Evolutionary conservation across 768 basidiomycete species (phyloP).

Genomic region (Asterophora lycoperdoides): DNA sequence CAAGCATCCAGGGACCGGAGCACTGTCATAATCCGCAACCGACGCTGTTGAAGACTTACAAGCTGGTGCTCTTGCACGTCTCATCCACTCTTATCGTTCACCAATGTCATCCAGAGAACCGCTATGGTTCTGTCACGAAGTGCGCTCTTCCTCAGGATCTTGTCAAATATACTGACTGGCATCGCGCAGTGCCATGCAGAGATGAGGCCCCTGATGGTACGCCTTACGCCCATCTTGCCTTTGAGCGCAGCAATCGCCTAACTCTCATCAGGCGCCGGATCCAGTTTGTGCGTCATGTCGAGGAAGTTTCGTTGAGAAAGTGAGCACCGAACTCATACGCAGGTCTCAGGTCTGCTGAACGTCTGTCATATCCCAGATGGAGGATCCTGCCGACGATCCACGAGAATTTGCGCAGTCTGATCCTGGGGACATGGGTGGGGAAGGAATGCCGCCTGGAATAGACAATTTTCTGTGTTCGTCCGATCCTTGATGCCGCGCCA

Average conservation of each 20-base stretch:
- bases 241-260: slow-evolving; percentile 3
- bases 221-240: slow-evolving; percentile 29
- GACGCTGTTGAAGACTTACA: background rate
- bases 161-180: background rate
- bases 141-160: slow-evolving; percentile 21
- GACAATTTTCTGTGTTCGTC: slow-evolving; percentile 49
- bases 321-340: slow-evolving; percentile 20
- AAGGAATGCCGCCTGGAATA: slow-evolving; percentile 35
- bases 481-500: background rate
- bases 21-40: slow-evolving; percentile 14
- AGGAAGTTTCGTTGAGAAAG: slow-evolving; percentile 82
- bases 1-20: too few relatives aligned
- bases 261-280: slow-evolving; percentile 58
- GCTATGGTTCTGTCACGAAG: slow-evolving; percentile 79
- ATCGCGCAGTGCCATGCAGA: slow-evolving; percentile 71
- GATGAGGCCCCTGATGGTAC: slow-evolving; percentile 84
- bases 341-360: slow-evolving; percentile 9
- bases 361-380: slow-evolving; percentile 46
- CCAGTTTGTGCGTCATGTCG: slow-evolving; percentile 81
- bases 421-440: slow-evolving; percentile 25
- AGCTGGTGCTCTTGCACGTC: background rate
- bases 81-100: slow-evolving; percentile 5
- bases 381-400: slow-evolving; percentile 72
- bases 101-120: slow-evolving; percentile 69
- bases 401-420: slow-evolving; percentile 51